Evolutionary conservation across 495 filamentous ascomycete species (phyloP).

Genomic region (Chaetomidium leptoderma): DNA sequence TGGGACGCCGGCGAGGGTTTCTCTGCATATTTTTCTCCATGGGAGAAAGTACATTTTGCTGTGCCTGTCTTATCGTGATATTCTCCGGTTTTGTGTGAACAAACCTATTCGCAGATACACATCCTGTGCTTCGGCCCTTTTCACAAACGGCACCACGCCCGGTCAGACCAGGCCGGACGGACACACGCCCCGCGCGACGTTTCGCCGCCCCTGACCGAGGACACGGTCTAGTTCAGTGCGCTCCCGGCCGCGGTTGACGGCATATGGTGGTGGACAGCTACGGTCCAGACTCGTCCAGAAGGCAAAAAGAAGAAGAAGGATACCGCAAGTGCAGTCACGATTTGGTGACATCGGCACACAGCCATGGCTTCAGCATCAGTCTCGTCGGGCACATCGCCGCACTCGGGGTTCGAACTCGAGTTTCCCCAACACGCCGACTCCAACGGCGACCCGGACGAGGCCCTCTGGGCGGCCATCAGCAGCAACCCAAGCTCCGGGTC

Average conservation of each 20-base stretch:
- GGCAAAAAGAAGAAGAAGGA: background rate
- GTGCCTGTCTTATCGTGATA: background rate
- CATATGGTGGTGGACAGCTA: slow-evolving; percentile 7
- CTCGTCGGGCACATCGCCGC: slow-evolving; percentile 27
- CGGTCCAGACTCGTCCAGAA: background rate
- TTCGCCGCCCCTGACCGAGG: slow-evolving; percentile 8
- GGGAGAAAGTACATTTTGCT: background rate
- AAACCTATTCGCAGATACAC: background rate
- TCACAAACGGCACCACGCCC: background rate
- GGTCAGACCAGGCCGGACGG: background rate
- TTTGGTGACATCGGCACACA: background rate
- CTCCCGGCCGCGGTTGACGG: slow-evolving; percentile 3
- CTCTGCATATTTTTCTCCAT: background rate
- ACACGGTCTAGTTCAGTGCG: background rate
- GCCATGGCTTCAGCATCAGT: slow-evolving; percentile 37
- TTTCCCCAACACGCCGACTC: slow-evolving; percentile 15
- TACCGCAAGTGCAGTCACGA: background rate
- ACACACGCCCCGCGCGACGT: background rate
- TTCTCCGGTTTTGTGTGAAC: background rate
- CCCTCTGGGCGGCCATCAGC: slow-evolving; percentile 26
- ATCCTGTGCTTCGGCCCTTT: background rate
- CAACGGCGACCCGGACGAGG: slow-evolving; percentile 25
- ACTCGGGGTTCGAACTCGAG: slow-evolving; percentile 26
- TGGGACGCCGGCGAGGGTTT: slow-evolving; percentile 1
- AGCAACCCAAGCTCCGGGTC: slow-evolving; percentile 23